A percentile compares a stretch with the other conserved stretches of the same genome.
Conservation (phyloP, 1,139 yeast species). For the Blastobotrys arbuscula region DNA sequence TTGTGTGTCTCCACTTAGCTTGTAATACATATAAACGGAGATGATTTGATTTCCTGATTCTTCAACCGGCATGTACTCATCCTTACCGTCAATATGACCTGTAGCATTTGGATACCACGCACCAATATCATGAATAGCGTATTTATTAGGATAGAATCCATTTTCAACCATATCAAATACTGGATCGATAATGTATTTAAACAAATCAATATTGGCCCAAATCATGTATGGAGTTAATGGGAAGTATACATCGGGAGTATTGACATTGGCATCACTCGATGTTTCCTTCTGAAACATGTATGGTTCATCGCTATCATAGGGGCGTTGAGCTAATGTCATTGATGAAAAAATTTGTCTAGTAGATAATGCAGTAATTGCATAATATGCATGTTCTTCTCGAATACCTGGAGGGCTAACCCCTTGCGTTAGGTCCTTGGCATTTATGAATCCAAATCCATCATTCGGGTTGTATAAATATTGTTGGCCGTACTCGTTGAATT, state of each 20-base stretch:
- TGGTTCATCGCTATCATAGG: slow-evolving; percentile 1
- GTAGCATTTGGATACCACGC: slow-evolving; percentile 10
- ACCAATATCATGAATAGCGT: slow-evolving; percentile 13
- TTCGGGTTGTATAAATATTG: slow-evolving; percentile 1
- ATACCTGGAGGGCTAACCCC: slow-evolving; percentile 7
- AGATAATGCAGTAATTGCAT: slow-evolving; percentile 10
- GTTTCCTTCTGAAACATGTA: slow-evolving; percentile 10
- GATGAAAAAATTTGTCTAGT: slow-evolving; percentile 8
- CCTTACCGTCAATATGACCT: slow-evolving; percentile 10
- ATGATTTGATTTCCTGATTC: slow-evolving; percentile 8
- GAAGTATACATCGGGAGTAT: slow-evolving; percentile 11
- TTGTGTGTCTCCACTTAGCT: not conserved
- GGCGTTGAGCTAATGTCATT: slow-evolving; percentile 1
- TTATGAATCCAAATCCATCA: slow-evolving; percentile 6
- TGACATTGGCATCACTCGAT: slow-evolving; percentile 9
- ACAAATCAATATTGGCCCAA: slow-evolving; percentile 4
- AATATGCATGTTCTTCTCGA: slow-evolving; percentile 8
- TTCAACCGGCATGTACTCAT: slow-evolving; percentile 13
- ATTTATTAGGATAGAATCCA: slow-evolving; percentile 11
- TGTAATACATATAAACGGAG: not conserved
- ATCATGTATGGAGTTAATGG: slow-evolving; percentile 11
- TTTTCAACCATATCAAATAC: slow-evolving; percentile 7
- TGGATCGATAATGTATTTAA: slow-evolving; percentile 7
- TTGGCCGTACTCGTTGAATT: slow-evolving; percentile 1
- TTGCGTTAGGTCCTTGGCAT: not conserved